Evolutionary conservation across 164 flowering plant genomes (phyloP).

Genomic region (Vitis cinerea): DNA sequence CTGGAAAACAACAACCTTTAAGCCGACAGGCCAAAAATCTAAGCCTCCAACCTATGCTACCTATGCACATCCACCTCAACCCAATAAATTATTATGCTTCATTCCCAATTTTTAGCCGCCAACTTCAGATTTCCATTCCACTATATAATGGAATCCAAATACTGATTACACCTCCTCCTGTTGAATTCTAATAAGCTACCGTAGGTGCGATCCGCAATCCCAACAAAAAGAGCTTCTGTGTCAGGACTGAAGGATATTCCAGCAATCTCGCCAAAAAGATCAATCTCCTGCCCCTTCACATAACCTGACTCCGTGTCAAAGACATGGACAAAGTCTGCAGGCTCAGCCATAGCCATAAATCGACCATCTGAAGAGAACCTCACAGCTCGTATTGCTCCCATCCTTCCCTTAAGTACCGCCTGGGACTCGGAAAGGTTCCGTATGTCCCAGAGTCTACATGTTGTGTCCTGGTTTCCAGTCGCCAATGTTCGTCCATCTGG

Average conservation of each 20-base stretch:
- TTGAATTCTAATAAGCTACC: slow-evolving; percentile 87
- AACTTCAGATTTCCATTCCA: no score
- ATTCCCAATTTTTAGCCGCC: no score
- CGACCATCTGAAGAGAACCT: slow-evolving; percentile 81
- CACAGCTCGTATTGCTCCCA: slow-evolving; percentile 84
- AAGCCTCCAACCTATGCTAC: no score
- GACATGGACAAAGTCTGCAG: slow-evolving; percentile 91
- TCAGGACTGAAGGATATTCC: slow-evolving; percentile 97
- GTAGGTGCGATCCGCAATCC: slow-evolving; percentile 82
- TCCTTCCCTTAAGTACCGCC: slow-evolving; percentile 72
- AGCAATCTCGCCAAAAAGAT: slow-evolving; percentile 91
- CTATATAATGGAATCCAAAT: slow-evolving; percentile 47
- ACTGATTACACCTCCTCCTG: slow-evolving; percentile 37
- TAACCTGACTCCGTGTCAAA: slow-evolving; percentile 59
- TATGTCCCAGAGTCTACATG: slow-evolving; percentile 93
- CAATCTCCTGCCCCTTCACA: slow-evolving; percentile 62
- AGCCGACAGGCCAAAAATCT: no score
- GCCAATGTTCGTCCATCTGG: slow-evolving; percentile 82
- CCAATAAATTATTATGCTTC: no score
- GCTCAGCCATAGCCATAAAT: slow-evolving; percentile 92
- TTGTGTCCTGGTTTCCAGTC: slow-evolving; percentile 91
- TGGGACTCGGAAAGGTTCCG: slow-evolving; percentile 72
- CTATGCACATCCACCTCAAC: no score
- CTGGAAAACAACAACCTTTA: no score
- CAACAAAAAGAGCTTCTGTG: slow-evolving; percentile 78